These are phyloP conservation scores for Raphanus raphanistrum DNA, from an alignment of 345 rosid species.

Conservation along the genomic window DNA sequence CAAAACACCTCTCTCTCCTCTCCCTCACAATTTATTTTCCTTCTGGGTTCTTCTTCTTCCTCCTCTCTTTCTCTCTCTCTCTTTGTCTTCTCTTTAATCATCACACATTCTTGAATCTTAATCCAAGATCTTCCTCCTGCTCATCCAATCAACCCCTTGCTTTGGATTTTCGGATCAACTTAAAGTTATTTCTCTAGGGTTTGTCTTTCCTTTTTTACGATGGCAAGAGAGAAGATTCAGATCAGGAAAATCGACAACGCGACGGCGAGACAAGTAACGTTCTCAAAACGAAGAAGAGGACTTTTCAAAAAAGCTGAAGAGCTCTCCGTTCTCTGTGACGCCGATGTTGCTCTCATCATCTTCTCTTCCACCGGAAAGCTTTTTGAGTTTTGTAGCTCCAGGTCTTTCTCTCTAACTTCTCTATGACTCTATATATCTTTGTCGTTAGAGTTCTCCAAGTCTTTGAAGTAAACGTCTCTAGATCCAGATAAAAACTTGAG, in stretches of 20 bases:
- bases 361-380: slow-evolving; percentile 73
- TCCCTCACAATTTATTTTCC: not conserved
- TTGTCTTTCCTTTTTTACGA: slow-evolving; percentile 9
- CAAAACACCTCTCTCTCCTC: slow-evolving; percentile 15
- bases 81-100: slow-evolving; percentile 14
- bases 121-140: slow-evolving; percentile 15
- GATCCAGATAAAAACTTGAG: slow-evolving; percentile 16
- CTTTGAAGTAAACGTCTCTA: slow-evolving; percentile 6
- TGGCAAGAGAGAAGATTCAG: slow-evolving; percentile 72
- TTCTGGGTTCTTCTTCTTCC: slow-evolving; percentile 18
- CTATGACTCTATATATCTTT: not conserved
- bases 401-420: slow-evolving; percentile 39
- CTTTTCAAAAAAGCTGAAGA: slow-evolving; percentile 77
- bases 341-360: slow-evolving; percentile 66
- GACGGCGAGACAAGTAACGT: slow-evolving; percentile 74
- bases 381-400: slow-evolving; percentile 60
- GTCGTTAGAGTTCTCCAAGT: not conserved
- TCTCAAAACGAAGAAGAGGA: slow-evolving; percentile 70
- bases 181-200: slow-evolving; percentile 12
- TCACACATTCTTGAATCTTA: slow-evolving; percentile 28
- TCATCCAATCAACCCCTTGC: not conserved
- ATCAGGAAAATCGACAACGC: slow-evolving; percentile 66
- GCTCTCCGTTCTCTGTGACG: slow-evolving; percentile 72
- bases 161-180: not conserved
- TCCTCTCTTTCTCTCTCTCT: slow-evolving; percentile 11